Evolutionary conservation across 1,139 yeast genomes (phyloP).

Genomic region (Geotrichum europaeum): DNA sequence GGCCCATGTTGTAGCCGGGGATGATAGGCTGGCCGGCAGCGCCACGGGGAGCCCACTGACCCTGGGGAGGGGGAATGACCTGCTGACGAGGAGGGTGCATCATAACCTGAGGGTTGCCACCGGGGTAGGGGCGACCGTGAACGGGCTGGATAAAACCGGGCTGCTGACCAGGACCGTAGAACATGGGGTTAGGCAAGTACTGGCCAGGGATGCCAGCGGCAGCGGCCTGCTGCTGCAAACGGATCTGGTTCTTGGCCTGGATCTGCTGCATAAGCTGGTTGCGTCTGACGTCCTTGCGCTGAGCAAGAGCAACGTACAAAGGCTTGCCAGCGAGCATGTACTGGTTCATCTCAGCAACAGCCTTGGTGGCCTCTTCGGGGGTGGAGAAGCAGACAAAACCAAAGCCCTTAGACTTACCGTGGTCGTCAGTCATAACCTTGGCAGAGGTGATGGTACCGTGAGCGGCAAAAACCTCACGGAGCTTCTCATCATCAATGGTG

Average conservation of each 20-base stretch:
- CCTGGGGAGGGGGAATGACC: conserved; percentile 58
- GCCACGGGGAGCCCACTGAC: conserved; percentile 58
- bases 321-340: conserved; percentile 95
- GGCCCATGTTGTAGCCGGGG: conserved; percentile 67
- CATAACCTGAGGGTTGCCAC: conserved; percentile 85
- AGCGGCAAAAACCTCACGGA: conserved; percentile 87
- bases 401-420: conserved; percentile 94
- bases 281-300: conserved; percentile 97
- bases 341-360: conserved; percentile 98
- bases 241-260: conserved; percentile 97
- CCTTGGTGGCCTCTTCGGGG: conserved; percentile 99
- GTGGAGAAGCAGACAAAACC: conserved; percentile 97
- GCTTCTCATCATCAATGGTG: conserved; percentile 80
- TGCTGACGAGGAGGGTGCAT: conserved; percentile 65
- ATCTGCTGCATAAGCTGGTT: conserved; percentile 96
- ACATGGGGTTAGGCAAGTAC: conserved; percentile 85
- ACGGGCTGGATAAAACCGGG: conserved; percentile 66
- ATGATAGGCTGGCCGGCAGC: conserved; percentile 27
- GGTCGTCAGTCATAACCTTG: conserved; percentile 92
- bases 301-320: conserved; percentile 96
- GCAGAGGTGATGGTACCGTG: conserved; percentile 95
- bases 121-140: conserved; percentile 71
- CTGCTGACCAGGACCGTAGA: conserved; percentile 75
- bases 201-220: conserved; percentile 88
- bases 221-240: conserved; percentile 83